Percentiles rank a stretch among this genome's conserved stretches.
phyloP scores from a whole-genome alignment of 441 rosid genomes.

The Geranium incanum region DNA sequence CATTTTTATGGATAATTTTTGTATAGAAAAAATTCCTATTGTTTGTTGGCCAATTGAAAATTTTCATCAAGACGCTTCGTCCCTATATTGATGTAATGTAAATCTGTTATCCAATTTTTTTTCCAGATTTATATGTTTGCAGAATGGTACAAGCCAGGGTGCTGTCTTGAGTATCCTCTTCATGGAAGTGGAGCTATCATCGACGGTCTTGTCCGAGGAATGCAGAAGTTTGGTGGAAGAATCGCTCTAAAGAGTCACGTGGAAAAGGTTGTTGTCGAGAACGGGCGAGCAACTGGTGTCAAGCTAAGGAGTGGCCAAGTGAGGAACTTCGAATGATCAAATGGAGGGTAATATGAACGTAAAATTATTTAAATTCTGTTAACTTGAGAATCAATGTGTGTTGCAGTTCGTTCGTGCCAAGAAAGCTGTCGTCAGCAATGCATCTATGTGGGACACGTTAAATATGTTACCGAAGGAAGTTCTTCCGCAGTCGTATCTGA shows the following conservation, averaged over 20 bases:
- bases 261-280: slow-evolving; percentile 61
- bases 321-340: slow-evolving; percentile 21
- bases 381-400: slow-evolving; percentile 12
- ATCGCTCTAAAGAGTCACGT: slow-evolving; percentile 69
- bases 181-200: slow-evolving; percentile 80
- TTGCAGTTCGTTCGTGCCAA: slow-evolving; percentile 70
- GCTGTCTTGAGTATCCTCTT: slow-evolving; percentile 73
- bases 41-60: background rate
- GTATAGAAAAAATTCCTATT: background rate
- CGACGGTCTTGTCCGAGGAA: slow-evolving; percentile 73
- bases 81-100: background rate
- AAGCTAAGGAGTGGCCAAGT: slow-evolving; percentile 81
- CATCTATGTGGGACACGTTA: slow-evolving; percentile 90
- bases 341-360: background rate
- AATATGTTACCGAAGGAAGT: slow-evolving; percentile 57
- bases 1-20: background rate
- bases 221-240: slow-evolving; percentile 76
- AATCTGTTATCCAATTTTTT: slow-evolving; percentile 10
- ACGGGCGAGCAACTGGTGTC: slow-evolving; percentile 71
- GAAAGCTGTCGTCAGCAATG: slow-evolving; percentile 86
- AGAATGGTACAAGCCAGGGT: slow-evolving; percentile 93
- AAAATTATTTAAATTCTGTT: background rate
- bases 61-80: background rate
- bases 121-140: slow-evolving; percentile 82
- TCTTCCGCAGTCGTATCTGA: slow-evolving; percentile 52